phyloP scores from a whole-genome alignment of 306 rosid genomes.

The Betula pendula region DNA sequence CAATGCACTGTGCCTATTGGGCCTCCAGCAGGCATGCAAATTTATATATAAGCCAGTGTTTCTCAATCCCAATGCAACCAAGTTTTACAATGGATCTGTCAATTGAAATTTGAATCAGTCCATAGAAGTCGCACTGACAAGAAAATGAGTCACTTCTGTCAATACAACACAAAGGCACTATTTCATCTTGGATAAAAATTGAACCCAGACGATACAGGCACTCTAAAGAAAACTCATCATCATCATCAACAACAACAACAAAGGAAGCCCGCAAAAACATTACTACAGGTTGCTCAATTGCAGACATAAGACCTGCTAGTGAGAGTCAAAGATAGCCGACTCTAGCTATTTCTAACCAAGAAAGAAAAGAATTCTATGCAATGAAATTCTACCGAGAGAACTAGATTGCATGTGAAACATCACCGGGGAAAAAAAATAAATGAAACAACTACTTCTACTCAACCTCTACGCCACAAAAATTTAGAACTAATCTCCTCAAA shows the following conservation, averaged over 20 bases:
- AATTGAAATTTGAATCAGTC: background rate
- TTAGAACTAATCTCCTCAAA: slow-evolving; percentile 55
- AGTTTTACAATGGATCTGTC: background rate
- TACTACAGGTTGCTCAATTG: slow-evolving; percentile 48
- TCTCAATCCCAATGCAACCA: too few species aligned
- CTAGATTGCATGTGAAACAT: slow-evolving; percentile 42
- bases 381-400: slow-evolving; percentile 43
- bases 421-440: slow-evolving; percentile 35
- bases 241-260: slow-evolving; percentile 28
- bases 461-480: slow-evolving; percentile 76
- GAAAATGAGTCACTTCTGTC: slow-evolving; percentile 40
- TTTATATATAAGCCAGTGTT: too few species aligned
- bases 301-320: slow-evolving; percentile 44
- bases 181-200: slow-evolving; percentile 51
- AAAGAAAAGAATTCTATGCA: slow-evolving; percentile 53
- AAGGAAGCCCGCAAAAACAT: slow-evolving; percentile 49
- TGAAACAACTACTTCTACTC: slow-evolving; percentile 46
- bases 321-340: slow-evolving; percentile 46
- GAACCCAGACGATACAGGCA: slow-evolving; percentile 37
- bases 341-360: slow-evolving; percentile 53
- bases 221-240: slow-evolving; percentile 47
- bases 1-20: too few species aligned
- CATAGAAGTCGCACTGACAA: background rate
- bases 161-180: slow-evolving; percentile 51
- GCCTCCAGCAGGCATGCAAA: too few species aligned